Conservation (phyloP, 768 basidiomycete species). For the Termitomyces sp. region DNA sequence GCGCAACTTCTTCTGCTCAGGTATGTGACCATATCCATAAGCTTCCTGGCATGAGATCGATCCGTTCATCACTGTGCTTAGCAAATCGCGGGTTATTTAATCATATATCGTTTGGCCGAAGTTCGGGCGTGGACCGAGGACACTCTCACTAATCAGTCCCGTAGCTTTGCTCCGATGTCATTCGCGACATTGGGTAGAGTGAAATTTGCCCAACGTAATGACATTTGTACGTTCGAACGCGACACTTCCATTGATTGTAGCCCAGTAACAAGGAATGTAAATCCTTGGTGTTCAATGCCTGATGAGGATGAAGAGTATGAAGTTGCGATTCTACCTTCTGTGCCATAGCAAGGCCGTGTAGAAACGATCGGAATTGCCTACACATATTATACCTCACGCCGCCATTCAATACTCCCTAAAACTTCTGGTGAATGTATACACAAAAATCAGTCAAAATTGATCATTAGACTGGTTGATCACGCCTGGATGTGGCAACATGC, state of each 20-base stretch:
- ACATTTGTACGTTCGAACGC: slow-evolving; percentile 1
- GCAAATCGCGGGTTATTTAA: slow-evolving; percentile 23
- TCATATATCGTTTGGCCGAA: neutral
- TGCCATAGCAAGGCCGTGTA: neutral
- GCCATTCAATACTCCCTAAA: neutral
- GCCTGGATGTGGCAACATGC: neutral
- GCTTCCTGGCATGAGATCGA: neutral
- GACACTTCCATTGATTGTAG: neutral
- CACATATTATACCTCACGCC: neutral
- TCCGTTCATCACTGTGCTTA: slow-evolving; percentile 13
- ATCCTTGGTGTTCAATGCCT: neutral
- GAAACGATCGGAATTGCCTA: neutral
- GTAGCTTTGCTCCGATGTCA: slow-evolving; percentile 11
- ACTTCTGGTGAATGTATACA: neutral
- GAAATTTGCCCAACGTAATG: neutral
- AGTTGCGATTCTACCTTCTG: neutral
- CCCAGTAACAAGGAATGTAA: neutral
- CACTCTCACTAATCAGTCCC: slow-evolving; percentile 16
- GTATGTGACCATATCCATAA: slow-evolving; percentile 12
- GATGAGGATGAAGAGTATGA: neutral
- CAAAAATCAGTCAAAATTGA: neutral
- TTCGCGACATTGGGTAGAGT: slow-evolving; percentile 3
- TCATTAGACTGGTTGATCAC: neutral
- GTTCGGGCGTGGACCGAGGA: slow-evolving; percentile 7
- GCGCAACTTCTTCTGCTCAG: slow-evolving; percentile 20